Base-by-base conservation (phyloP, 1,139 yeast genomes). In the Geotrichum citri-aurantii region DNA sequence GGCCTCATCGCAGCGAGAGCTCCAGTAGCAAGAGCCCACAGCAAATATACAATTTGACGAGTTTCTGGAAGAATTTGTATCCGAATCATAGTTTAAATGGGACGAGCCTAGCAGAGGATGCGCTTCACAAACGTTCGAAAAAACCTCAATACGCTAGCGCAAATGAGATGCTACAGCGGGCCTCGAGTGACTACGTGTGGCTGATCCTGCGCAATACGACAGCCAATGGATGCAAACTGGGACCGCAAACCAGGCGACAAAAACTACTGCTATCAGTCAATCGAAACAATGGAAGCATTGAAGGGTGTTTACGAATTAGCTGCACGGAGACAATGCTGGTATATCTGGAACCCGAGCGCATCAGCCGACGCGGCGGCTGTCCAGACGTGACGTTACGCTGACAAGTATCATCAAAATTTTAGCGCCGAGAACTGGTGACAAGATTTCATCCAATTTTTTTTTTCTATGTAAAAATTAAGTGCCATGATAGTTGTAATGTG, bases 1-100 rank as follows among this genome's bases (percentile, higher is more conserved):
- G 51, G 1, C 59, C 59, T 6, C 23, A 40, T n/a, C 29, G 14
- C 11, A 12, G 46, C 37, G 50, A 37, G 19, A n/a, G n/a, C 5
- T 19, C 21, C 10, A 29, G 17, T 37, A 46, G 14, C 46, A 21
- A 50, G 19, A 37, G 44, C 19, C 44, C 19, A 17, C 49, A 14
- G 8, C 23, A 12, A 26, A 21, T 40, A 3, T 42, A 46, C 24
- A 54, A 57, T 21, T 29, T 57, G 12, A 50, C 59, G 19, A 23
- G 31, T 26, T n/a, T 50, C 33, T 57, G 59, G 59, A 29, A 47
- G 29, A 31, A 57, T 21, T 40, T 57, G 14, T 50, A 47, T 33
- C 57, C 55, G 8, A 53, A 54, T 37, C 59, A 57, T 37, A 50
- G 50, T 19, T 23, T 57, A 37, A 57, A 50, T 24, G 57, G 57